Percentiles rank a stretch among this genome's conserved stretches.
Evolutionary conservation across 2,329 filamentous ascomycete species (phyloP).

Genomic region (Clathrospora elynae): DNA sequence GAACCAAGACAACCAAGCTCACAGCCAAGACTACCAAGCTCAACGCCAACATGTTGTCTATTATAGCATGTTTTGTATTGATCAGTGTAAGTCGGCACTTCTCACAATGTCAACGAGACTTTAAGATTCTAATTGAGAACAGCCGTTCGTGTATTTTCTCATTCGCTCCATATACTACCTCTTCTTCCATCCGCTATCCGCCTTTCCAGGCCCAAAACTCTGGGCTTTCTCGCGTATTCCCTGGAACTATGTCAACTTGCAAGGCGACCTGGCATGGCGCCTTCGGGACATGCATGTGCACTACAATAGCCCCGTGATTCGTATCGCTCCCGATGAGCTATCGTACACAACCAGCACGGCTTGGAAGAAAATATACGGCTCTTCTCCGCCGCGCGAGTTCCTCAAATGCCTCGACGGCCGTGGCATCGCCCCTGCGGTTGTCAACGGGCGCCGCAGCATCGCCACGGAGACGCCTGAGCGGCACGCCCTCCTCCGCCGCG

Average conservation of each 20-base stretch:
- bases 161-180: conserved; percentile 6
- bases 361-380: conserved; percentile 7
- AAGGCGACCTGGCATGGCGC: conserved; percentile 1
- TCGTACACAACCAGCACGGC: conserved; percentile 3
- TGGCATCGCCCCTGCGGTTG: conserved; percentile 5
- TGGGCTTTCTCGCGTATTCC: conserved; percentile 9
- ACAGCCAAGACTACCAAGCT: not conserved
- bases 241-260: conserved; percentile 4
- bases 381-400: conserved; percentile 11
- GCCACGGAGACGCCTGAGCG: conserved; percentile 5
- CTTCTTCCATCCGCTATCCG: conserved; percentile 3
- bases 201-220: conserved; percentile 14
- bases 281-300: conserved; percentile 6
- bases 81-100: not conserved
- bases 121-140: not conserved
- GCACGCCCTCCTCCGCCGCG: conserved; percentile 1
- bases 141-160: not conserved
- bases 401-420: conserved; percentile 6
- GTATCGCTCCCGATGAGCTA: conserved; percentile 7
- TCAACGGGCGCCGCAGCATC: conserved; percentile 3
- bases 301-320: conserved; percentile 6
- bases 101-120: not conserved
- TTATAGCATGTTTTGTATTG: not conserved
- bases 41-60: not conserved
- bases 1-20: not conserved